phyloP scores from a whole-genome alignment of 169 alveolate genomes.

The Plasmodium coatneyi region DNA sequence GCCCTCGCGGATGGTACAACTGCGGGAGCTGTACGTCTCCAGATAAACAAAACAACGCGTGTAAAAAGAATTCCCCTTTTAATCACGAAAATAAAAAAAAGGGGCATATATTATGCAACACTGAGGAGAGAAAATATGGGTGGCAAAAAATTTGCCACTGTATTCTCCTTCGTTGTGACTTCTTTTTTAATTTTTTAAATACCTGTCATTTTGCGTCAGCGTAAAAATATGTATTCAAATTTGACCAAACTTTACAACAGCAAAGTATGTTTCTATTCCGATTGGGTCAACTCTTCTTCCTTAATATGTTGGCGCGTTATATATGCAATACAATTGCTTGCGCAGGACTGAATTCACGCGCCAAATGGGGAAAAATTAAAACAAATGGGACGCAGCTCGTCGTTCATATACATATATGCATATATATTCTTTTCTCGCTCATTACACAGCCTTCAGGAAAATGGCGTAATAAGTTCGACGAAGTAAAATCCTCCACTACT shows the following conservation, averaged over 20 bases:
- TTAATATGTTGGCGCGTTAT: neutral
- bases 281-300: neutral
- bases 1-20: neutral
- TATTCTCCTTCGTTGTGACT: neutral
- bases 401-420: neutral
- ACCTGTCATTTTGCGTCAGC: constrained; percentile 27
- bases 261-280: neutral
- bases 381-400: neutral
- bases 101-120: neutral
- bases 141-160: neutral
- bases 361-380: neutral
- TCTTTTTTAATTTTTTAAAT: neutral
- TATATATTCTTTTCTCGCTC: neutral
- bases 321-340: neutral
- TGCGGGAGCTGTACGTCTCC: neutral
- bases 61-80: neutral
- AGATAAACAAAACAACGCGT: neutral
- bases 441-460: neutral
- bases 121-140: neutral
- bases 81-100: neutral
- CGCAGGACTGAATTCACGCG: neutral
- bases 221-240: neutral
- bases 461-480: neutral
- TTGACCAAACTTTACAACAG: neutral
- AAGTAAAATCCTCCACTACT: neutral